phyloP scores from a whole-genome alignment of 1,139 yeast genomes.

The Groenewaldozyma sp. region DNA sequence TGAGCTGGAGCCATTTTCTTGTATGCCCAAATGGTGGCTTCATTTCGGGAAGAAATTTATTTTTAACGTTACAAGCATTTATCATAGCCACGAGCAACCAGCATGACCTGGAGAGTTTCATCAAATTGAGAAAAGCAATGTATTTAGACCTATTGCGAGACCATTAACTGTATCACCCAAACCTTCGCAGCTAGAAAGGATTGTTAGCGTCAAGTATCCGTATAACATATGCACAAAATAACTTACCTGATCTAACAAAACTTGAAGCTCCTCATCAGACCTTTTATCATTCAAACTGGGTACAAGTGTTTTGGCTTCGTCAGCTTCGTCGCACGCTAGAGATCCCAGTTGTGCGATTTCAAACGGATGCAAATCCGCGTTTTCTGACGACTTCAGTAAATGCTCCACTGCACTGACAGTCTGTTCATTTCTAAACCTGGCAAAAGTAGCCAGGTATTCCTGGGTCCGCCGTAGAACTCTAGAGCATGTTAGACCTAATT shows the following conservation, averaged over 20 bases:
- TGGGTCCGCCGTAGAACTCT: constrained; percentile 84
- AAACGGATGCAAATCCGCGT: constrained; percentile 75
- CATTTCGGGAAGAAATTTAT: constrained; percentile 29
- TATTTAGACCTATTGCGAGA: constrained; percentile 1
- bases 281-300: constrained; percentile 80
- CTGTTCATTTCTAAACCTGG: constrained; percentile 84
- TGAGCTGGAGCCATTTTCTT: constrained; percentile 57
- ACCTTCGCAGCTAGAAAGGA: constrained; percentile 19
- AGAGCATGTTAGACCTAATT: constrained; percentile 13
- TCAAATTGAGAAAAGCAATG: not conserved
- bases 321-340: constrained; percentile 91
- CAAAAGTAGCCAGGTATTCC: constrained; percentile 75
- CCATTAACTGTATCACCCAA: constrained; percentile 19
- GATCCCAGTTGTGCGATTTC: constrained; percentile 85
- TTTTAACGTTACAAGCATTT: constrained; percentile 20
- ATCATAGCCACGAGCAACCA: not conserved
- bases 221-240: not conserved
- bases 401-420: constrained; percentile 92
- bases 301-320: constrained; percentile 89
- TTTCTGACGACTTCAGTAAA: constrained; percentile 61
- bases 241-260: constrained; percentile 71
- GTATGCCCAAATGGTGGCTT: constrained; percentile 86
- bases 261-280: constrained; percentile 78
- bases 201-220: not conserved
- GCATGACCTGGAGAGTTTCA: constrained; percentile 1